Evolutionary conservation across 2,329 filamentous ascomycete species (phyloP), one percentile per base, ranked within the genome.

Genomic region (Colletotrichum filicis): DNA sequence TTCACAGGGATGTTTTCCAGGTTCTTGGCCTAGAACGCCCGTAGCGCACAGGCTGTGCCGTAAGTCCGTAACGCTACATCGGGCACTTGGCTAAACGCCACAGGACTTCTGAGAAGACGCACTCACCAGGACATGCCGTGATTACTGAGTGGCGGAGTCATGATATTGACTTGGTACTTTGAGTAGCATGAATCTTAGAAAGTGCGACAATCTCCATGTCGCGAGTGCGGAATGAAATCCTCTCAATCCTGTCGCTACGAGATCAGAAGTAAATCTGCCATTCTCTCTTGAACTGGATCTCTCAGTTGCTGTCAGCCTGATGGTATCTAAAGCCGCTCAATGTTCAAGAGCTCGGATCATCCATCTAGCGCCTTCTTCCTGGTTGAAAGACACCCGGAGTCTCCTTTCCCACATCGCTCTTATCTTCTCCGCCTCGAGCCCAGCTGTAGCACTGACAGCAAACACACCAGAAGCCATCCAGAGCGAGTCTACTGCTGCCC

Each of bases 401-500:
- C 32, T n/a, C n/a, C 3, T 22, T 19, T 60, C 9, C 60, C 60
- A 73, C n/a, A 28, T 8, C 1, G 5, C 42, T 11, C 32, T 55
- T 6, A 53, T 2, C 9, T 49, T n/a, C 6, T 32, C 9, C 4
- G 9, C 19, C 12, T 1, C n/a, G 3, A 63, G 22, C 22, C 9
- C 22, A 3, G 57, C 58, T 14, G 11, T 22, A 3, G 52, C n/a
- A 22, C 30, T 59, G 24, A 65, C 24, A 14, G 70, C 70, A 19
- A 61, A 70, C n/a, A 69, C 42, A 16, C 66, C 66, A n/a, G 55
- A 65, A 7, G 56, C 46, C 32, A 70, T 16, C 22, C 42, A 55
- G 12, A 65, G 9, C 26, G 53, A 52, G 28, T 16, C 16, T 26
- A 22, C 19, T 12, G 8, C 19, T 4, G 24, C 1, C 11, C 8